Evolutionary conservation across 108 stramenopile genomes (phyloP), one percentile per base, ranked within the genome.

Genomic region (Cylindrotheca fusiformis): DNA sequence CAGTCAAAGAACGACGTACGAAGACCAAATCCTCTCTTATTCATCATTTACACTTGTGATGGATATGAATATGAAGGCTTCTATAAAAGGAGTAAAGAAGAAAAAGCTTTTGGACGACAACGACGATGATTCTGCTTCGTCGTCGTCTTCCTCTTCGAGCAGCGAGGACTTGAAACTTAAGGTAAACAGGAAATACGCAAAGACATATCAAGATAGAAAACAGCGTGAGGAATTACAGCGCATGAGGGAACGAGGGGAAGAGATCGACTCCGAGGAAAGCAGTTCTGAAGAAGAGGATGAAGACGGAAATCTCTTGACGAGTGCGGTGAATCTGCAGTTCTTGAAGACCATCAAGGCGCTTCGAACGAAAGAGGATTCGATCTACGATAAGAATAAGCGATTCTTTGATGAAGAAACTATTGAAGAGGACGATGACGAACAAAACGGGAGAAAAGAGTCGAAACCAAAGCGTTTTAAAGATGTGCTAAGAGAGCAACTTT

Each of bases 401-500:
- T 95, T 95, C 61, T 95, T 91, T 58, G 79, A 77, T 22, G 77
- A 63, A 1, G 68, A 71, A 33, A 62, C 68, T 14, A 49, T 12
- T 5, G 58, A 60, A 45, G 58, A 31, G 65, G 46, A 59, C 10
- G 58, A 58, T 14, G 57, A 29, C 21, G 25, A 68, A 20, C 27
- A 58, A n/a, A 55, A 44, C 1, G 29, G 26, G 23, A 60, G 79
- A 53, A 75, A 59, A 49, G 67, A 55, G 18, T 30, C 27, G 18
- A 82, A 81, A 41, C 76, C 69, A 20, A 85, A 78, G 77, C 71
- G 65, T 4, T 97, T 90, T 87, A 97, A 96, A 69, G 99, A 99
- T 73, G 86, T 99, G 30, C 68, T 97, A 4, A 80, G 99, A 22
- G 90, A 96, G 56, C 96, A 98, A 74, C 87, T 98, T 33, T 67